phyloP scores from a whole-genome alignment of 768 basidiomycete genomes.

The Boletus insuetus region DNA sequence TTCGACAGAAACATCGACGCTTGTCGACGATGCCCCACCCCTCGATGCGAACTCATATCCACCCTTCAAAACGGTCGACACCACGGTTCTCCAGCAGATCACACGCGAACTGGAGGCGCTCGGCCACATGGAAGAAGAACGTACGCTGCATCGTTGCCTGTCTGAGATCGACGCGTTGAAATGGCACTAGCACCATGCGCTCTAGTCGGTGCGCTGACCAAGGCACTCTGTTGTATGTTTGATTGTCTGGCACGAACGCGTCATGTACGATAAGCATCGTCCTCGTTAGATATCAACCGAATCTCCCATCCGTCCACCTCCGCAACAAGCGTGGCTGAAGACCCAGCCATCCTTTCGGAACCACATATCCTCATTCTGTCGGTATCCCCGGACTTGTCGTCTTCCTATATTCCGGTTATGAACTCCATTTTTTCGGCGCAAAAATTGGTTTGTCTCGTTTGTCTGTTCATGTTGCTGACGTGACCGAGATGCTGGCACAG shows the following conservation, averaged over 20 bases:
- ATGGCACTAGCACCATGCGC: constrained; percentile 51
- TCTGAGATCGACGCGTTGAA: constrained; percentile 6
- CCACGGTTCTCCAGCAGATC: constrained; percentile 60
- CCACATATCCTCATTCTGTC: constrained; percentile 77
- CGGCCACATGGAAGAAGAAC: constrained; percentile 47
- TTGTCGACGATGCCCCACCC: constrained; percentile 33
- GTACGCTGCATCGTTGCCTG: constrained; percentile 6
- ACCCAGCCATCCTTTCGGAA: constrained; percentile 37
- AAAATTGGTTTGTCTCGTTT: constrained; percentile 66
- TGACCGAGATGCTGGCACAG: constrained; percentile 43
- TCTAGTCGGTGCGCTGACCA: constrained; percentile 86
- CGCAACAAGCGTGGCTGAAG: constrained; percentile 27
- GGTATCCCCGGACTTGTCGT: constrained; percentile 85
- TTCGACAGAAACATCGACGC: constrained; percentile 46
- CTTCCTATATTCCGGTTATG: constrained; percentile 97
- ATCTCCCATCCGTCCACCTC: constrained; percentile 38
- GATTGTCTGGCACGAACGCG: background rate
- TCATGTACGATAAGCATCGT: constrained; percentile 15
- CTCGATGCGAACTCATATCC: constrained; percentile 80
- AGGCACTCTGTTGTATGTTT: constrained; percentile 82
- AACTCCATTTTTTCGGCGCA: constrained; percentile 99
- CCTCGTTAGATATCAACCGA: constrained; percentile 64
- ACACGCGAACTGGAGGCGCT: constrained; percentile 58
- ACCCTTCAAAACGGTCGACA: constrained; percentile 77
- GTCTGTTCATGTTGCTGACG: background rate